Conservation (phyloP, 225 moss, liverwort and hornwort species). For the Physcomitrellopsis africana region DNA sequence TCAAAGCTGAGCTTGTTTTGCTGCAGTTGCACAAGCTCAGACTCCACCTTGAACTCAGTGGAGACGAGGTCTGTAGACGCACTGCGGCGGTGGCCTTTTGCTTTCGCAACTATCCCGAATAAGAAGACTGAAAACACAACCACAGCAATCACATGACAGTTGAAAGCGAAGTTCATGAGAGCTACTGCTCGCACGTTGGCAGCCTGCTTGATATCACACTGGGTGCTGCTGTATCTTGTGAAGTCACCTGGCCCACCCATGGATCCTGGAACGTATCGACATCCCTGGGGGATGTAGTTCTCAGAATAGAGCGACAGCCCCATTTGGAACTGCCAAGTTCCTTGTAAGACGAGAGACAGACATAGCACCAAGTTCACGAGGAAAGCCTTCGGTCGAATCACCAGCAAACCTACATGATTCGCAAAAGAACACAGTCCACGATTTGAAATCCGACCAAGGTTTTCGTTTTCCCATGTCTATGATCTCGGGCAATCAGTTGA, state of each 20-base stretch:
- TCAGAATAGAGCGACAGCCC: conserved; percentile 76
- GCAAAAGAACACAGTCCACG: background rate
- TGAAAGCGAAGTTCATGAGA: conserved; percentile 82
- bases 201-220: conserved; percentile 58
- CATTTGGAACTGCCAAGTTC: conserved; percentile 84
- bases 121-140: conserved; percentile 59
- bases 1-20: conserved; percentile 44
- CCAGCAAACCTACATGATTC: conserved; percentile 57
- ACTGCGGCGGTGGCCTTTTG: conserved; percentile 67
- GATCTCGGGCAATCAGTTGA: background rate
- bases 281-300: conserved; percentile 73
- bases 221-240: conserved; percentile 58
- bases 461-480: background rate
- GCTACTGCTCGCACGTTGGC: conserved; percentile 64
- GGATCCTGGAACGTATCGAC: conserved; percentile 59
- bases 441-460: too few relatives aligned
- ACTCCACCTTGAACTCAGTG: conserved; percentile 48
- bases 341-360: conserved; percentile 74
- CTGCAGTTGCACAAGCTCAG: conserved; percentile 48
- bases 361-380: conserved; percentile 75
- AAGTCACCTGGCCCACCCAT: conserved; percentile 60
- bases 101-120: conserved; percentile 60
- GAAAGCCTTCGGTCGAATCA: conserved; percentile 72
- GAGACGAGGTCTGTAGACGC: conserved; percentile 37
- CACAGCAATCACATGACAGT: conserved; percentile 69